A percentile compares a stretch with the other conserved stretches of the same genome.
These are phyloP conservation scores for Dendrobium officinale DNA, from an alignment of 106 monocot species.

Conservation along the genomic window DNA sequence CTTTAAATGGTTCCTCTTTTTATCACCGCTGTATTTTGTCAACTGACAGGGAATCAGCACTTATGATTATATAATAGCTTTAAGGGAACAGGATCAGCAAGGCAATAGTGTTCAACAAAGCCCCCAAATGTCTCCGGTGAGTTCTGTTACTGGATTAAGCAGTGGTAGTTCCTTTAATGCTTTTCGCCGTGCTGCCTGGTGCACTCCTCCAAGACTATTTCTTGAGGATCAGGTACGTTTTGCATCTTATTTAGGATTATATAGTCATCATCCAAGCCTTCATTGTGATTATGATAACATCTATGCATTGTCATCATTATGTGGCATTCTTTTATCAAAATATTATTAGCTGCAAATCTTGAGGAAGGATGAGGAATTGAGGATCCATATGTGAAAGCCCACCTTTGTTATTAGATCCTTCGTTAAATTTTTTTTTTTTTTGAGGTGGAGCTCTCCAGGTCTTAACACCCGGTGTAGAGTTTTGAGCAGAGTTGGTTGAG, in stretches of 20 bases:
- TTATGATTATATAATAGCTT: conserved; percentile 56
- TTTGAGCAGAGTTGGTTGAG: too few species aligned
- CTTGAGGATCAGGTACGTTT: conserved; percentile 44
- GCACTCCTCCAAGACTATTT: conserved; percentile 51
- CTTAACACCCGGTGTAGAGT: too few species aligned
- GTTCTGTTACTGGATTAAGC: conserved; percentile 52
- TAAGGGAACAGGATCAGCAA: conserved; percentile 54
- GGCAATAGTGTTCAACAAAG: conserved; percentile 36
- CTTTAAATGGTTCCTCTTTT: not conserved
- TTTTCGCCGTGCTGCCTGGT: conserved; percentile 44
- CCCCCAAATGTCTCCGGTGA: conserved; percentile 38
- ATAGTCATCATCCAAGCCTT: not conserved
- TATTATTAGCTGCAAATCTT: not conserved
- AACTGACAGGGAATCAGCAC: conserved; percentile 49
- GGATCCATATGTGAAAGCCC: too few species aligned
- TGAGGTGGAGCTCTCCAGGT: too few species aligned
- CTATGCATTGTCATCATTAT: not conserved
- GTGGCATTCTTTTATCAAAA: not conserved
- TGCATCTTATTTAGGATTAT: conserved; percentile 2
- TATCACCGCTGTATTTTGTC: not conserved
- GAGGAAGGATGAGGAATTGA: too few species aligned
- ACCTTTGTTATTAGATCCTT: too few species aligned
- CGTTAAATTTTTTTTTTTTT: too few species aligned
- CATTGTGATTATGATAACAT: not conserved
- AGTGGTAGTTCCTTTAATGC: conserved; percentile 44